Evolutionary conservation across 2,329 filamentous ascomycete species (phyloP).

Genomic region (Coniochaeta ligniaria): DNA sequence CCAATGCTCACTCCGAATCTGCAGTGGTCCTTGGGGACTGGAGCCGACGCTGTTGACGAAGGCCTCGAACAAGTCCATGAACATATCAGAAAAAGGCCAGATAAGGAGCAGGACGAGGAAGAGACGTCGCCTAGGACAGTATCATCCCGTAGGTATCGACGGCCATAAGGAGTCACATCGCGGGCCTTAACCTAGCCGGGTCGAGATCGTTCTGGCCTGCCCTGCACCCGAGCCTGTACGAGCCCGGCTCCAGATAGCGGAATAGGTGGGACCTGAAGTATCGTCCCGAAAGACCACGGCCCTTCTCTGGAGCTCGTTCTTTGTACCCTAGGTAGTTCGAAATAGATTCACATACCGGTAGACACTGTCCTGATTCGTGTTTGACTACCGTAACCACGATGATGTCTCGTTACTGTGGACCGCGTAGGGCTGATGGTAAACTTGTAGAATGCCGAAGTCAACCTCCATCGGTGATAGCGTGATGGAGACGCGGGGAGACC

Average conservation of each 20-base stretch:
- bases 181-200: not conserved
- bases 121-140: no score
- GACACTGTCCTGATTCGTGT: not conserved
- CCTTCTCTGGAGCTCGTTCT: not conserved
- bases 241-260: not conserved
- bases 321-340: not conserved
- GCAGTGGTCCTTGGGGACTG: no score
- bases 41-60: no score
- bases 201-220: not conserved
- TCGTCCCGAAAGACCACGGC: not conserved
- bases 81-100: no score
- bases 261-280: not conserved
- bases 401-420: not conserved
- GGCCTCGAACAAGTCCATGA: no score
- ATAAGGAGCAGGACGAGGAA: no score
- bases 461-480: not conserved
- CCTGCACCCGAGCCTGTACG: not conserved
- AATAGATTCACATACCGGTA: not conserved
- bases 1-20: no score
- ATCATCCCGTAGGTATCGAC: no score
- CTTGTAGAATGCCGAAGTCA: not conserved
- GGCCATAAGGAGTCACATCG: no score
- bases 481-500: not conserved
- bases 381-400: not conserved
- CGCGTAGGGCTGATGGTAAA: not conserved